A percentile compares a stretch with the other conserved stretches of the same genome.
phyloP scores from a whole-genome alignment of 202 grass and related monocot species.

The Zoysia matrella region DNA sequence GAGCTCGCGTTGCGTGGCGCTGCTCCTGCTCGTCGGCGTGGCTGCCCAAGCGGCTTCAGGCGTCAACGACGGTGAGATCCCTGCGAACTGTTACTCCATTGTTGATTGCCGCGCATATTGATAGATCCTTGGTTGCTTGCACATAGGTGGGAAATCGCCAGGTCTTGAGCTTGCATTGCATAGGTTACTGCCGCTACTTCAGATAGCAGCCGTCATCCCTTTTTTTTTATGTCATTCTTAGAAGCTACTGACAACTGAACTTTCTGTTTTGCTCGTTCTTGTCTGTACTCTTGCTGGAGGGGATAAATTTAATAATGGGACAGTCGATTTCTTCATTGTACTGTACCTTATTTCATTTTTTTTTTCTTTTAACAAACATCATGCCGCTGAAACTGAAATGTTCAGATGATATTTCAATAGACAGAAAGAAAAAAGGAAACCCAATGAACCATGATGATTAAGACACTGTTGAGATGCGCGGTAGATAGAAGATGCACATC shows the following conservation, averaged over 20 bases:
- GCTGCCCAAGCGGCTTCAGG: conserved; percentile 30
- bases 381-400: not conserved
- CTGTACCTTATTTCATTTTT: not conserved
- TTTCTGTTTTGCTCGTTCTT: not conserved
- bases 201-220: not conserved
- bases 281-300: not conserved
- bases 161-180: not conserved
- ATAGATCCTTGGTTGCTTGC: not conserved
- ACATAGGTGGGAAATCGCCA: not conserved
- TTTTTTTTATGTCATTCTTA: not conserved
- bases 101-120: not conserved
- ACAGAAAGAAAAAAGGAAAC: not conserved
- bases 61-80: conserved; percentile 54
- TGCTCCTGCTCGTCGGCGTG: conserved; percentile 41
- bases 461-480: not conserved
- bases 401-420: not conserved
- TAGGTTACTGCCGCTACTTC: not conserved
- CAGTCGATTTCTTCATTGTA: not conserved
- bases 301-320: not conserved
- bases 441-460: not conserved
- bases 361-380: not conserved
- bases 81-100: not conserved
- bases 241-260: not conserved
- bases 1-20: not conserved
- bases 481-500: not conserved